Evolutionary conservation across 2,329 filamentous ascomycete genomes (phyloP), one percentile per base, ranked within the genome.

Genomic region (Diaporthe ampelina): DNA sequence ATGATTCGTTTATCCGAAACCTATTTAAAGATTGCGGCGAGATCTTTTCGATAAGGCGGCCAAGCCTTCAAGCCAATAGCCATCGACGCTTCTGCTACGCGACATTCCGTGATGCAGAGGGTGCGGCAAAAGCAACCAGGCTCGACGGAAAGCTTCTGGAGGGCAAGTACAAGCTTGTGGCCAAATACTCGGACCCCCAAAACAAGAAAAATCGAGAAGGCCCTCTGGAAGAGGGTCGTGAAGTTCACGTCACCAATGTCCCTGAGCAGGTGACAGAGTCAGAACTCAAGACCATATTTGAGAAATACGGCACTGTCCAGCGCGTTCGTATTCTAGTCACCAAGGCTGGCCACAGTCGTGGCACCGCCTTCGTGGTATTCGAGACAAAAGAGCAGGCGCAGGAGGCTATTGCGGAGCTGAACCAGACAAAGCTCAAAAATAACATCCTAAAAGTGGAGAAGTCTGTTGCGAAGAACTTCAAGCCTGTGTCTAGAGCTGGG

Each of bases 51-150:
- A 89, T 98, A 70, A 93, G 97, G 29, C 97, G 97, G 84, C 97
- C 97, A 2, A 98, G 95, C 73, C 89, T 99, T 69, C 97, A 97
- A 81, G 95, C 90, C 82, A 96, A 98, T 79, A 92, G 93, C 1
- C 92, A 94, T 78, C 94, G 97, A 43, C 93, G 97, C 32, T 99
- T 99, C 85, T 98, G 95, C 85, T 99, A 99, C 82, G 88, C 98
- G 9, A 94, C 97, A n/a, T 98, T 98, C 81, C 89, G 91, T 63
- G 91, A 91, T 43, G 83, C 89, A 3, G 87, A 88, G n/a, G 89
- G 90, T 70, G 94, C 95, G 0, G 88, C 91, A 52, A 91, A 90
- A 65, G 95, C 95, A 1, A 93, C 92, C 0, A 85, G 90, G 74
- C 89, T 98, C 65, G 89, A 98, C 79, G 93, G 93, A 35, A 92